Conservation (phyloP, 148 eudicot species). For the Amaranthus cruentus region DNA sequence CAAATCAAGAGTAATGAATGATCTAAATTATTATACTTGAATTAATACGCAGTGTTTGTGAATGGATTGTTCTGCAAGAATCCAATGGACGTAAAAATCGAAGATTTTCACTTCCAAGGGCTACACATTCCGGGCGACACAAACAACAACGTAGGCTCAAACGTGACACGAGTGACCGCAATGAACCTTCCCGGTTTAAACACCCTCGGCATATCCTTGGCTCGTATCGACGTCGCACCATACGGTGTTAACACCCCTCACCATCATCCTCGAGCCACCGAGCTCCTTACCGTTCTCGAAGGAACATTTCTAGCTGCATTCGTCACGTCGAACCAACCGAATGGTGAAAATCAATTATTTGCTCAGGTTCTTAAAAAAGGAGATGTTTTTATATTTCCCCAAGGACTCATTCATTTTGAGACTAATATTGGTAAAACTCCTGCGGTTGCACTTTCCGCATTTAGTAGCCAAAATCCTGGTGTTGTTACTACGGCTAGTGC, state of each 20-base stretch:
- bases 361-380: neutral
- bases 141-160: no score
- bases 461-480: neutral
- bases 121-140: no score
- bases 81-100: no score
- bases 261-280: conserved; percentile 3
- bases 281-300: neutral
- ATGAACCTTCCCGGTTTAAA: neutral
- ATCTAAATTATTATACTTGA: no score
- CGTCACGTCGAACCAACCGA: neutral
- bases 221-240: neutral
- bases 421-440: neutral
- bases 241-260: neutral
- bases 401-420: neutral
- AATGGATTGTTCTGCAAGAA: no score
- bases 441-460: neutral
- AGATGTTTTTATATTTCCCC: neutral
- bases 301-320: neutral
- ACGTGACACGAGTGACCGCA: no score
- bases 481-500: neutral
- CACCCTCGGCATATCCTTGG: conserved; percentile 1
- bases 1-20: no score
- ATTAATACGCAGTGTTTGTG: neutral
- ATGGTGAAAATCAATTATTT: neutral
- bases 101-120: no score